Percentiles rank a stretch among this genome's conserved stretches.
Evolutionary conservation across 139 green algal genomes (phyloP).

Genomic region (Coelastrella sp.): DNA sequence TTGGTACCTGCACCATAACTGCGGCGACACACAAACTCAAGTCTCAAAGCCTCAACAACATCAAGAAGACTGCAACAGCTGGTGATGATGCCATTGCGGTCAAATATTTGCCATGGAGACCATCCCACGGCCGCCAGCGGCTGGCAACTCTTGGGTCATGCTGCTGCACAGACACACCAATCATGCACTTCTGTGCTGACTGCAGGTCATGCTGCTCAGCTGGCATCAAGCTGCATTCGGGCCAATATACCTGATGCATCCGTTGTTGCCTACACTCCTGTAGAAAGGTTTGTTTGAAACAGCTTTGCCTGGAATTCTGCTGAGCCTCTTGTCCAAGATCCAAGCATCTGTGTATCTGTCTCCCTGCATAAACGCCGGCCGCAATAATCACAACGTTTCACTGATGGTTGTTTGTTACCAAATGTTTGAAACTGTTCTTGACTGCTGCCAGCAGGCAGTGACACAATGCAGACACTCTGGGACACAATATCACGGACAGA

Average conservation of each 20-base stretch:
- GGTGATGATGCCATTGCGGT: neutral
- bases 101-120: too few relatives aligned
- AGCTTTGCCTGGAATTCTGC: neutral
- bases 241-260: slow-evolving; percentile 37
- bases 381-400: too few relatives aligned
- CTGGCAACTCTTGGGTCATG: too few relatives aligned
- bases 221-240: too few relatives aligned
- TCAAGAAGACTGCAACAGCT: neutral
- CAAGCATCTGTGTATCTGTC: slow-evolving; percentile 43
- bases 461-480: too few relatives aligned
- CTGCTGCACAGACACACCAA: too few relatives aligned
- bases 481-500: too few relatives aligned
- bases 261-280: slow-evolving; percentile 1
- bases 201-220: too few relatives aligned
- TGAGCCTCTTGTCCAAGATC: slow-evolving; percentile 42
- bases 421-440: too few relatives aligned
- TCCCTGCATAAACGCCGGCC: slow-evolving; percentile 41
- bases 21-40: neutral
- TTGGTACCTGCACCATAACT: slow-evolving; percentile 44
- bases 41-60: neutral
- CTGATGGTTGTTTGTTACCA: neutral
- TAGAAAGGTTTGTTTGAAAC: slow-evolving; percentile 40
- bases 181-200: neutral
- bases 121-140: too few relatives aligned
- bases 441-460: too few relatives aligned